Percentiles rank a stretch among this genome's conserved stretches.
Conservation (phyloP, 371 early-diverging fungal genomes). For the Aphelidium insulamus region DNA sequence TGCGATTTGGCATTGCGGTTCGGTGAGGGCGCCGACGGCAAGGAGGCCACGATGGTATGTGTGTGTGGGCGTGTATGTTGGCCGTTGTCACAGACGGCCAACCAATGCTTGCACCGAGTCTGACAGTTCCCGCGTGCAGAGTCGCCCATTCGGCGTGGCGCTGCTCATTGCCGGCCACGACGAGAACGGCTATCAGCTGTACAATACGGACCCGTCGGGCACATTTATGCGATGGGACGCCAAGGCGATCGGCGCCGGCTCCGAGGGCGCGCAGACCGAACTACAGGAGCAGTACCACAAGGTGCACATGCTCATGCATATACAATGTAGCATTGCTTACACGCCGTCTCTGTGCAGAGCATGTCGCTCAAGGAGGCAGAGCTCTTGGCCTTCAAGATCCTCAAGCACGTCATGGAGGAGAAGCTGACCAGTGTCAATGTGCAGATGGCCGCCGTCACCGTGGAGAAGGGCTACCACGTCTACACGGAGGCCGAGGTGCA, state of each 20-base stretch:
- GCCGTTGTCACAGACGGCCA: too few relatives aligned
- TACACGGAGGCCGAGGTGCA: conserved; percentile 48
- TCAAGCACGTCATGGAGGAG: conserved; percentile 99
- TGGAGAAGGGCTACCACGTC: conserved; percentile 45
- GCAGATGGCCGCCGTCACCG: conserved; percentile 82
- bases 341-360: conserved; percentile 14
- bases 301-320: conserved; percentile 9
- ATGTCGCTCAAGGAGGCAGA: conserved; percentile 75
- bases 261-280: conserved; percentile 95
- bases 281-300: conserved; percentile 87
- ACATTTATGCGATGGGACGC: conserved; percentile 80
- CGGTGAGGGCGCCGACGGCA: conserved; percentile 87
- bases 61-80: too few relatives aligned
- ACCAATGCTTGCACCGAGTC: not conserved
- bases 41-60: conserved; percentile 80
- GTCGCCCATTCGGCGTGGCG: conserved; percentile 98
- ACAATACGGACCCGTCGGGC: conserved; percentile 90
- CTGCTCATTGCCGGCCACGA: conserved; percentile 93
- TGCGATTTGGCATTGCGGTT: conserved; percentile 93
- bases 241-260: conserved; percentile 95
- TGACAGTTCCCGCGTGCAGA: conserved; percentile 17
- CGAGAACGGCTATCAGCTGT: conserved; percentile 94
- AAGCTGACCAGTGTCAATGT: conserved; percentile 87
- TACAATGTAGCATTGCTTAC: conserved; percentile 3
- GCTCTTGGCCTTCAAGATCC: conserved; percentile 69